A percentile compares a stretch with the other conserved stretches of the same genome.
Evolutionary conservation across 768 basidiomycete genomes (phyloP).

Genomic region (Rhizopogon sp.): DNA sequence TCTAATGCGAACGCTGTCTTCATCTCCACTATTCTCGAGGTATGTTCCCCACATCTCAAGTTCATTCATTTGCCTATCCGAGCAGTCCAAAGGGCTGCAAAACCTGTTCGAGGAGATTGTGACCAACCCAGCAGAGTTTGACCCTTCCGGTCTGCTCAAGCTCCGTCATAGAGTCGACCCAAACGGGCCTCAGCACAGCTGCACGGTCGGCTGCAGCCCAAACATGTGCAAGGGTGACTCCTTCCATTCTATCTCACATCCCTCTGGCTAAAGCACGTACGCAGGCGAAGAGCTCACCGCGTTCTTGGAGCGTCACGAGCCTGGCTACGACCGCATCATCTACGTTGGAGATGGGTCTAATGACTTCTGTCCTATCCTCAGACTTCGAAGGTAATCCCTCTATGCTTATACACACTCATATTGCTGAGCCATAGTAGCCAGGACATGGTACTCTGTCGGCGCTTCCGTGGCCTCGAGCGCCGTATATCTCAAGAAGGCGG

Average conservation of each 20-base stretch:
- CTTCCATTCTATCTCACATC: background rate
- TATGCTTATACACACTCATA: background rate
- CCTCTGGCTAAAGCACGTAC: background rate
- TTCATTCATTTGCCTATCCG: background rate
- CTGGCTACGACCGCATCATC: slow-evolving; percentile 68
- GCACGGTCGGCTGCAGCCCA: slow-evolving; percentile 82
- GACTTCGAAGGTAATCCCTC: slow-evolving; percentile 60
- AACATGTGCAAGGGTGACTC: slow-evolving; percentile 96
- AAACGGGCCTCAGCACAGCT: slow-evolving; percentile 71
- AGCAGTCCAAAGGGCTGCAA: slow-evolving; percentile 71
- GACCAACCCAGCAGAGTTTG: slow-evolving; percentile 91
- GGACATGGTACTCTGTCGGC: slow-evolving; percentile 80
- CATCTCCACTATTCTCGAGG: slow-evolving; percentile 86
- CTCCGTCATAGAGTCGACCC: slow-evolving; percentile 76
- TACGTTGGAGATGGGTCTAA: slow-evolving; percentile 95
- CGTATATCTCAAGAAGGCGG: slow-evolving; percentile 79
- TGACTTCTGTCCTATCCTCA: slow-evolving; percentile 91
- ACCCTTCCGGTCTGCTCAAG: slow-evolving; percentile 61
- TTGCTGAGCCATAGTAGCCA: slow-evolving; percentile 42
- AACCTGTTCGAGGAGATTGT: slow-evolving; percentile 78
- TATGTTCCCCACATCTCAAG: slow-evolving; percentile 18
- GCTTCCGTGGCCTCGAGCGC: slow-evolving; percentile 69
- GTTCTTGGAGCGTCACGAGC: slow-evolving; percentile 60
- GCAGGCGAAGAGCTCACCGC: slow-evolving; percentile 89
- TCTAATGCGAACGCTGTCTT: slow-evolving; percentile 94